Evolutionary conservation across 2,329 filamentous ascomycete species (phyloP).

Genomic region (Knufia fluminis): DNA sequence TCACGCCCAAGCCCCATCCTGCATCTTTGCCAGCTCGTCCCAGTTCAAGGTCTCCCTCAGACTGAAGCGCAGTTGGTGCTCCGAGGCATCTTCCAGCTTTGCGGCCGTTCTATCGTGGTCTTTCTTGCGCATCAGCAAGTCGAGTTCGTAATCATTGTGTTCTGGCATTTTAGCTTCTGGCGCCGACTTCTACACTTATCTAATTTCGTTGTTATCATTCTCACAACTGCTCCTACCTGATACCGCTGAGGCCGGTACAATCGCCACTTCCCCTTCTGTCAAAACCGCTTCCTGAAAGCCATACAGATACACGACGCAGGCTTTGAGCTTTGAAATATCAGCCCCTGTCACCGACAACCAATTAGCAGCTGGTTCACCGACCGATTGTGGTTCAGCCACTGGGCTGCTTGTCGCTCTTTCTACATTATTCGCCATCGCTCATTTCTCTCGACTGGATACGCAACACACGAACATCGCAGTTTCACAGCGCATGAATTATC

Average conservation of each 20-base stretch:
- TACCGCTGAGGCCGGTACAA: background rate
- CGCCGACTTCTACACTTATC: background rate
- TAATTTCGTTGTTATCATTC: background rate
- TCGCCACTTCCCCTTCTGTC: background rate
- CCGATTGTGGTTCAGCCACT: constrained; percentile 9
- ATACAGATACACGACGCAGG: background rate
- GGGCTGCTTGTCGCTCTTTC: constrained; percentile 7
- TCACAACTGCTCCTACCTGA: background rate
- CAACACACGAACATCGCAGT: background rate
- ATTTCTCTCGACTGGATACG: constrained; percentile 2
- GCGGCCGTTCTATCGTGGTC: background rate
- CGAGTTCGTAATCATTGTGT: background rate
- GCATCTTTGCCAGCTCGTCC: background rate
- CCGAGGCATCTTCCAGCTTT: background rate
- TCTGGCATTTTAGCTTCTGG: background rate
- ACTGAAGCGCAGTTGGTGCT: background rate
- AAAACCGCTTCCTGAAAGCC: background rate
- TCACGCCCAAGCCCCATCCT: background rate
- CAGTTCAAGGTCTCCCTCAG: background rate
- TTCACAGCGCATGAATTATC: constrained; percentile 7
- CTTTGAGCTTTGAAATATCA: background rate
- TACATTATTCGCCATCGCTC: background rate
- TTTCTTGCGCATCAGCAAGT: too few species aligned
- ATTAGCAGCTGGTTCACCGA: constrained; percentile 3
- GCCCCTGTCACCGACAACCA: constrained; percentile 7